These are phyloP conservation scores for Epichloe typhina DNA, from an alignment of 2,329 filamentous ascomycete species.

Conservation along the genomic window DNA sequence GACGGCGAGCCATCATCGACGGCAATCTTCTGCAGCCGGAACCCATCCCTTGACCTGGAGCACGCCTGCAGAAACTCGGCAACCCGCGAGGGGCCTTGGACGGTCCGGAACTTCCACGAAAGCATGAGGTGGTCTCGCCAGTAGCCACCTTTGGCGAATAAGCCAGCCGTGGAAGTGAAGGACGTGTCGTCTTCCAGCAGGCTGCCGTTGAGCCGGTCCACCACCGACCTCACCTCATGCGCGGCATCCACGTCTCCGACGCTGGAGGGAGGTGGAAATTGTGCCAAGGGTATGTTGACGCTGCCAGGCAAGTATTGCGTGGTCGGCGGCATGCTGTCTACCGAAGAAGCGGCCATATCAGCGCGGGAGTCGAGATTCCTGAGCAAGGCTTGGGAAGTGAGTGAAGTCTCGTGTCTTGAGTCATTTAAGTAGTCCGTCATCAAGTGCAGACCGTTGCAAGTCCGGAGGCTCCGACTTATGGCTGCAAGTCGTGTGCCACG, in stretches of 20 bases:
- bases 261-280: slow-evolving; percentile 23
- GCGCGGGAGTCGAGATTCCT: neutral
- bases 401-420: too few species aligned
- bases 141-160: slow-evolving; percentile 34
- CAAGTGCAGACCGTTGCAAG: too few species aligned
- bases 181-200: slow-evolving; percentile 20
- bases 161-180: slow-evolving; percentile 16
- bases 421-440: too few species aligned
- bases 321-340: neutral
- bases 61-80: slow-evolving; percentile 22
- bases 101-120: slow-evolving; percentile 41
- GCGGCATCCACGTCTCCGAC: slow-evolving; percentile 19
- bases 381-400: neutral
- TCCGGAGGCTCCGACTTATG: too few species aligned
- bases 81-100: slow-evolving; percentile 30
- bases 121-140: slow-evolving; percentile 47
- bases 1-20: slow-evolving; percentile 31
- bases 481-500: too few species aligned
- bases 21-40: slow-evolving; percentile 28
- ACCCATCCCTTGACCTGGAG: slow-evolving; percentile 20
- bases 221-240: slow-evolving; percentile 23
- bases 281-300: slow-evolving; percentile 35
- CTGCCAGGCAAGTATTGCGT: slow-evolving; percentile 30
- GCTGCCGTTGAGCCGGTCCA: slow-evolving; percentile 27
- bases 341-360: neutral